Conservation (phyloP, 768 basidiomycete genomes). For the Mycena rosella region DNA sequence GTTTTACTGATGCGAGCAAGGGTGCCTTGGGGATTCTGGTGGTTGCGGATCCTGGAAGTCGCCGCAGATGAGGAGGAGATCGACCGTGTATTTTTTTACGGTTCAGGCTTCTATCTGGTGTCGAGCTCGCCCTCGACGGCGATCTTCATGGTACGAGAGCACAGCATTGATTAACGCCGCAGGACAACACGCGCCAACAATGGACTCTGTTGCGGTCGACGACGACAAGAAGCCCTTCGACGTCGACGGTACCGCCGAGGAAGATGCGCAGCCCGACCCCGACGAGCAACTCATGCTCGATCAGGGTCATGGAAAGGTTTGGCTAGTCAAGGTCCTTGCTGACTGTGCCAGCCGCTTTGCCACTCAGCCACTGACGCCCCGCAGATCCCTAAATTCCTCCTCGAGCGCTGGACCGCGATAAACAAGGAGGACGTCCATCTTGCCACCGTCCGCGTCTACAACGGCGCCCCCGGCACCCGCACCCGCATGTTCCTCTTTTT, state of each 20-base stretch:
- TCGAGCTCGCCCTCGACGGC: conserved; percentile 94
- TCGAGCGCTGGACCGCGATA: conserved; percentile 88
- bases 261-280: conserved; percentile 78
- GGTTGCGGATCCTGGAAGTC: conserved; percentile 96
- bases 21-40: conserved; percentile 89
- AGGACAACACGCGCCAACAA: too few species aligned
- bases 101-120: conserved; percentile 73
- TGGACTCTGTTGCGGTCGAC: conserved; percentile 53
- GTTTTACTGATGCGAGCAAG: conserved; percentile 88
- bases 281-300: conserved; percentile 85
- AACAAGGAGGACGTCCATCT: conserved; percentile 82
- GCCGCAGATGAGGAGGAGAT: conserved; percentile 92
- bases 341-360: not conserved
- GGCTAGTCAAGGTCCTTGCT: conserved; percentile 83
- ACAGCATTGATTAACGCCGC: too few species aligned
- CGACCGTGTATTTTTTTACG: conserved; percentile 75
- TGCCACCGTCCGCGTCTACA: conserved; percentile 87
- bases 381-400: conserved; percentile 88
- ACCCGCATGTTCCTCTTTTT: conserved; percentile 75
- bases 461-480: conserved; percentile 54
- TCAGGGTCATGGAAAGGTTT: conserved; percentile 80
- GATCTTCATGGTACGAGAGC: conserved; percentile 65
- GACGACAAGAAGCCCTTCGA: conserved; percentile 86
- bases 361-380: conserved; percentile 9
- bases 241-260: conserved; percentile 62